Base-by-base conservation (phyloP, 1,284 basidiomycete species). In the Ceraceosorus guamensis region DNA sequence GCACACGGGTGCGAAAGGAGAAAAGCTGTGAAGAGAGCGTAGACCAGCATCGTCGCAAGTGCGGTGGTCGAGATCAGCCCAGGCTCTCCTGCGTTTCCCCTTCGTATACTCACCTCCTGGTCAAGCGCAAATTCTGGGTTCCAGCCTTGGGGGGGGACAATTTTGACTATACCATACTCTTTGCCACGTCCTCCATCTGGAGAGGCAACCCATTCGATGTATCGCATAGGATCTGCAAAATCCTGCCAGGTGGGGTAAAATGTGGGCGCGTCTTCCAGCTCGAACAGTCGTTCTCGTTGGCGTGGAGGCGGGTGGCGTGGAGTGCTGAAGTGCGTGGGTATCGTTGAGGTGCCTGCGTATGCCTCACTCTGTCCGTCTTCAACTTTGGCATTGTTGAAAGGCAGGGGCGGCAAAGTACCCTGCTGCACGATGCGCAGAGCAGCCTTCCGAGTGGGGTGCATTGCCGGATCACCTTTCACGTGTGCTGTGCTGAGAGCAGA, bases 121-220 rank as follows among this genome's bases (percentile, higher is more conserved):
- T 97, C 87, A 46, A 92, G 87, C n/a, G 89, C 86, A 77, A 96
- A 98, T 13, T 92, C 90, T 84, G 96, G 93, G 67, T 87, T 84
- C 95, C 95, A 98, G 39, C 85, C 89, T 59, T 83, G 80, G 1
- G 95, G 95, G 57, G 95, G 95, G 18, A 97, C 83, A 60, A 99
- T 85, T 80, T 99, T 99, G 80, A 89, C 91, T 68, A 99, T 92
- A 34, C 95, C 95, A 74, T 84, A 91, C 48, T 83, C 79, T 69
- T 82, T 84, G 0, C 87, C 91, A 44, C 77, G 73, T 30, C 73
- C 70, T 39, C 83, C 79, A 51, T 85, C 82, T 6, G 87, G 84
- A 68, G 95, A 88, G 55, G 84, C 67, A 45, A 68, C 57, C 67
- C 66, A 86, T 69, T 84, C 84, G 76, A 99, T 89, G 79, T 96